Conservation (phyloP, 2,329 filamentous ascomycete genomes). For the Fusarium odoratissimum region DNA sequence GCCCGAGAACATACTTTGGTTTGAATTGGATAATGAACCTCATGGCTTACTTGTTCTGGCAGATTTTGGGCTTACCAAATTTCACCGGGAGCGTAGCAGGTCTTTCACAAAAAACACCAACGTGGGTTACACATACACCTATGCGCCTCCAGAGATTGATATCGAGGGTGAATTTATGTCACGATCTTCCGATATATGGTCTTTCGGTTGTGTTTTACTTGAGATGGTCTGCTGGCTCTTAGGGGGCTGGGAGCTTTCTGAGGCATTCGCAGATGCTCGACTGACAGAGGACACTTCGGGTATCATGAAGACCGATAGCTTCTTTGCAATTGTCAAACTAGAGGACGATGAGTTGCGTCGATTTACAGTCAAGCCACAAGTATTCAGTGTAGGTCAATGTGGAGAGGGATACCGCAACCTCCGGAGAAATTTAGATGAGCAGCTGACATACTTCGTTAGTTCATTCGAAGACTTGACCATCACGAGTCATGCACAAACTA, state of each 20-base stretch:
- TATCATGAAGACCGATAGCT: background rate
- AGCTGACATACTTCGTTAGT: background rate
- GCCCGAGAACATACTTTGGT: background rate
- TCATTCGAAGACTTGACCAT: background rate
- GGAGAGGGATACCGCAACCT: too few relatives aligned
- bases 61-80: background rate
- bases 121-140: background rate
- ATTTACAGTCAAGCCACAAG: background rate
- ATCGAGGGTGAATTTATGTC: background rate
- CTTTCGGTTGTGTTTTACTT: background rate
- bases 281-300: background rate
- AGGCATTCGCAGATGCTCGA: background rate
- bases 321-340: background rate
- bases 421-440: background rate
- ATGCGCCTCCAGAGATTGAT: background rate
- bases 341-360: background rate
- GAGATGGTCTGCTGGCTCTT: background rate
- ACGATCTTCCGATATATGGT: background rate
- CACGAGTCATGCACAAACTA: background rate
- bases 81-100: background rate
- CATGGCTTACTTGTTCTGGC: background rate
- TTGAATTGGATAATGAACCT: background rate
- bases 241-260: background rate
- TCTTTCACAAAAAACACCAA: background rate
- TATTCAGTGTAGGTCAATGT: background rate